phyloP scores from a whole-genome alignment of 371 early-diverging fungal species.

The Haplosporangium sp. region DNA sequence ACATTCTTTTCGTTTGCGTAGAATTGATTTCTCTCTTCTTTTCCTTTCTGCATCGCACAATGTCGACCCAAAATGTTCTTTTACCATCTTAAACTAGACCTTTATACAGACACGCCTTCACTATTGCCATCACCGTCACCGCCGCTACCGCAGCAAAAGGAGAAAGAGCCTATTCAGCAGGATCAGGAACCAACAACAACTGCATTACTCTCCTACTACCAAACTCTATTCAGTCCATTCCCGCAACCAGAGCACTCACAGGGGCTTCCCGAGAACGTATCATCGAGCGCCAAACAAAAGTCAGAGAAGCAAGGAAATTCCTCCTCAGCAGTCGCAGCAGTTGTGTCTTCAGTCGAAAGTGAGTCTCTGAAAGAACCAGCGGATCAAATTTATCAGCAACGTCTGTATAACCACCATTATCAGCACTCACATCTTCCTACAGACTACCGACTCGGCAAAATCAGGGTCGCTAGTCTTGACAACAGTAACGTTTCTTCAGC shows the following conservation, averaged over 20 bases:
- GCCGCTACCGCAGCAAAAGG: neutral
- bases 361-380: too few relatives aligned
- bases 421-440: neutral
- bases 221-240: conserved; percentile 15
- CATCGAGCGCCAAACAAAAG: neutral
- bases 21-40: neutral
- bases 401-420: too few relatives aligned
- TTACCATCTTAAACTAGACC: conserved; percentile 59
- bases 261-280: too few relatives aligned
- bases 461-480: conserved; percentile 17
- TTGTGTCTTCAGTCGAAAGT: too few relatives aligned
- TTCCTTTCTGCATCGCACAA: conserved; percentile 12
- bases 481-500: neutral
- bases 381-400: too few relatives aligned
- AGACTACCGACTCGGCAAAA: conserved; percentile 30
- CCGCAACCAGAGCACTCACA: conserved; percentile 3
- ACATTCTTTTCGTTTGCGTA: neutral
- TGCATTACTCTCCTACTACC: conserved; percentile 6
- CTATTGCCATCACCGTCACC: conserved; percentile 1
- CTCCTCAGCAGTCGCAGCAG: too few relatives aligned
- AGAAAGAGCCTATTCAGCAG: neutral
- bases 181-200: neutral
- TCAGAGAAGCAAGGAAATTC: neutral
- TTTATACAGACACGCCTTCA: conserved; percentile 37
- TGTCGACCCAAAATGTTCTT: conserved; percentile 52